These are phyloP conservation scores for Prunus fruticosa DNA, from an alignment of 306 rosid species.

Conservation along the genomic window DNA sequence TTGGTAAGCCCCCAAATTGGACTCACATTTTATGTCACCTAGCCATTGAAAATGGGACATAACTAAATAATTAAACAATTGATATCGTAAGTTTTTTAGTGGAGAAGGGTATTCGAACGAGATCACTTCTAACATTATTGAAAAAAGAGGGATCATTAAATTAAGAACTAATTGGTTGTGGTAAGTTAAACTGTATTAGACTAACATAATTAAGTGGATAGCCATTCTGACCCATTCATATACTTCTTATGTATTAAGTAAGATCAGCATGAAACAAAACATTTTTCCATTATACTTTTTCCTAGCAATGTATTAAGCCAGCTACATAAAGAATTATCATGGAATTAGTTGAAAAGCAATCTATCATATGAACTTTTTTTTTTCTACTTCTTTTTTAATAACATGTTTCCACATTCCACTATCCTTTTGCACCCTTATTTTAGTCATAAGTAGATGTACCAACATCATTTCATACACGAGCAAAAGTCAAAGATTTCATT, in stretches of 20 bases:
- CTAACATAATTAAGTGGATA: no score
- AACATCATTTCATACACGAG: not conserved
- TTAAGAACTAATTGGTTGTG: no score
- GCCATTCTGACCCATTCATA: no score
- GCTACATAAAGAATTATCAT: not conserved
- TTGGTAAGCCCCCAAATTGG: slow-evolving; percentile 6
- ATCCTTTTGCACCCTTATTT: not conserved
- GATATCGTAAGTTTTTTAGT: no score
- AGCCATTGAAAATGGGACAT: not conserved
- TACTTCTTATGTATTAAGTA: no score
- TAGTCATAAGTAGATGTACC: not conserved
- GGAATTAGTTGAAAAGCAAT: not conserved
- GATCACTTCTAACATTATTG: no score
- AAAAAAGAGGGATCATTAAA: no score
- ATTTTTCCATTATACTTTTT: no score
- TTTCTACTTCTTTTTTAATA: not conserved
- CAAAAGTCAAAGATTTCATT: not conserved
- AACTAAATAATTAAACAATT: not conserved
- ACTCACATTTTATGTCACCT: not conserved
- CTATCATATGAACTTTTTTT: not conserved
- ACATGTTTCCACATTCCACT: not conserved
- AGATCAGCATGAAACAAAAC: no score
- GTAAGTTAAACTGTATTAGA: no score
- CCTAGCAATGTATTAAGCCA: not conserved
- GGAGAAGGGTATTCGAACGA: no score